These are phyloP conservation scores for Emmonsiellopsis sp. DNA, from an alignment of 2,329 filamentous ascomycete species.

Conservation along the genomic window DNA sequence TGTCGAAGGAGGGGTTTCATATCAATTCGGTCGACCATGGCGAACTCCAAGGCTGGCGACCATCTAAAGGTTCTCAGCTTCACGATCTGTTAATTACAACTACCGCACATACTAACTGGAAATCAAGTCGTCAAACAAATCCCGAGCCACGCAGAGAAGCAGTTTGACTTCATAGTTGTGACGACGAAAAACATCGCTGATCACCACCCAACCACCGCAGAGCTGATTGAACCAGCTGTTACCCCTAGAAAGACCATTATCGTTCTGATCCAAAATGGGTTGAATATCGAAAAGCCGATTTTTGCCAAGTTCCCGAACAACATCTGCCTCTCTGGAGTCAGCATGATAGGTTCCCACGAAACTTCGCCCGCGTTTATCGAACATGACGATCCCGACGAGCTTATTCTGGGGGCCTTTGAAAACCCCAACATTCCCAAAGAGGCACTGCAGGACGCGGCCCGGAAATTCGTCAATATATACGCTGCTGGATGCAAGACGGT, in stretches of 20 bases:
- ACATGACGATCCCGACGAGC: background rate
- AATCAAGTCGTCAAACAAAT: background rate
- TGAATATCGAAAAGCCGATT: background rate
- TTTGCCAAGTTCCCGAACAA: background rate
- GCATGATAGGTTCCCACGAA: background rate
- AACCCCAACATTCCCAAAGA: background rate
- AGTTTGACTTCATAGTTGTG: background rate
- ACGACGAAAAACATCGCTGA: slow-evolving; percentile 1
- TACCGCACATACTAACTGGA: background rate
- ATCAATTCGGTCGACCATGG: slow-evolving; percentile 1
- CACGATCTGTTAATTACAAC: background rate
- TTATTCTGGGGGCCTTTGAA: background rate
- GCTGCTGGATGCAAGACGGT: background rate
- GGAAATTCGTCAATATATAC: background rate
- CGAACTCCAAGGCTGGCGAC: background rate
- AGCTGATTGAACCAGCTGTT: background rate
- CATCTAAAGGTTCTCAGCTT: background rate
- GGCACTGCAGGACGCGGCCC: background rate
- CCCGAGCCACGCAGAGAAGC: background rate
- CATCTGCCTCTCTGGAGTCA: background rate
- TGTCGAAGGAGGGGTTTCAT: background rate
- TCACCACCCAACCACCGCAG: background rate
- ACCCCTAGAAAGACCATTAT: background rate
- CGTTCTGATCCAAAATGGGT: background rate
- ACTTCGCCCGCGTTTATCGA: background rate